Evolutionary conservation across 208 protist genomes (phyloP).

Genomic region (Trypanosoma congolense): DNA sequence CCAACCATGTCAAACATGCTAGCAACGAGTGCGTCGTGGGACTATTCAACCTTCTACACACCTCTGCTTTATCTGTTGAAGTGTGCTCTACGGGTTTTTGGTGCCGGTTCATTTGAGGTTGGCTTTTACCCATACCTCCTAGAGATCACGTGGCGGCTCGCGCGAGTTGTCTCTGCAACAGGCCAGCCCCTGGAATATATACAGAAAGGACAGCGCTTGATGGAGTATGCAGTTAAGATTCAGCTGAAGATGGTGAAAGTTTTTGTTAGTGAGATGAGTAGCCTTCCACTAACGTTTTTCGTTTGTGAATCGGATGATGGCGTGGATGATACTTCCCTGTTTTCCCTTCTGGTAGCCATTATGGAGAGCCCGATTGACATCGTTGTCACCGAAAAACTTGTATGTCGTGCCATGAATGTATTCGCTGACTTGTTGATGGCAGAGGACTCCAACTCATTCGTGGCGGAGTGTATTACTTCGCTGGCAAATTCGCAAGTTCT

Average conservation of each 20-base stretch:
- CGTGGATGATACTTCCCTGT: conserved; percentile 5
- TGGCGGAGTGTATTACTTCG: conserved; percentile 15
- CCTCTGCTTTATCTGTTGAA: conserved; percentile 66
- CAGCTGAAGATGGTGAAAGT: conserved; percentile 35
- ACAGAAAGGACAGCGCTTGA: conserved; percentile 29
- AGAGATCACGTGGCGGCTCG: conserved; percentile 38
- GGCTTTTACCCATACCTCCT: conserved; percentile 58
- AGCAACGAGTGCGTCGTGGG: conserved; percentile 18
- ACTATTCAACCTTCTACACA: conserved; percentile 28
- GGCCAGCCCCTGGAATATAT: conserved; percentile 9
- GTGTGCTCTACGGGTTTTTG: conserved; percentile 67
- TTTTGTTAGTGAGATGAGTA: conserved; percentile 40
- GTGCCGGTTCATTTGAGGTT: conserved; percentile 56
- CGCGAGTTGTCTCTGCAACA: conserved; percentile 3
- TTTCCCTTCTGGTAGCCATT: conserved; percentile 31
- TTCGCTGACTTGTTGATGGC: conserved; percentile 32
- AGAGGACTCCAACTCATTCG: conserved; percentile 55
- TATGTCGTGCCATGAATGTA: conserved; percentile 54
- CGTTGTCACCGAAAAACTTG: conserved; percentile 47
- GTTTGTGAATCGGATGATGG: neutral
- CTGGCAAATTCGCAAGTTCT: conserved; percentile 16
- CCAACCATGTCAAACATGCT: conserved; percentile 50
- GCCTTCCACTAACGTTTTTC: conserved; percentile 45
- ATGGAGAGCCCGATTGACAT: conserved; percentile 17
- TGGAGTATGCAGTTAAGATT: conserved; percentile 74